Evolutionary conservation across 441 rosid species (phyloP), one percentile per base, ranked within the genome.

Genomic region (Mallotus repandus): DNA sequence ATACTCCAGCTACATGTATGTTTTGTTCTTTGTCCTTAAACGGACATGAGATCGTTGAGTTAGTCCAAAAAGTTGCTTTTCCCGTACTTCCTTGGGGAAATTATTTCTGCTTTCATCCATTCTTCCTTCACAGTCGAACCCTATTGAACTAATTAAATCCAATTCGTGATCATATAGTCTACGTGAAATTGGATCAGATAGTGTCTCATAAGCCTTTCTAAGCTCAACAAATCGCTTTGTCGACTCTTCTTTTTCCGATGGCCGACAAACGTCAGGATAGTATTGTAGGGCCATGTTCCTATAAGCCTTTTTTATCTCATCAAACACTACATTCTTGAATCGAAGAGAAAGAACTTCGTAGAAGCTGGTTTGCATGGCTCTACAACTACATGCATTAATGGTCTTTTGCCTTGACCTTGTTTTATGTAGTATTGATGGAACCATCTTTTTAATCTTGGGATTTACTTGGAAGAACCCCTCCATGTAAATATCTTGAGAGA

Each of bases 211-310:
- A 61, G 88, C 88, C 79, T 78, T 66, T 35, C 74, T 83, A 41
- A 87, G 77, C 82, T 84, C 82, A 6, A 87, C 65, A 29, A 87
- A 87, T 32, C 81, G 71, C 56, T 64, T 76, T 0, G 86, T 84
- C 18, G 80, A 84, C 64, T 85, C 85, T 45, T 85, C 82, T 67
- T 73, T 84, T 14, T 62, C 29, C 0, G 72, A 64, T 1, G 78
- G 73, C 76, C 83, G 75, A 38, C 87, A 85, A n/a, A 80, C 91
- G n/a, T 87, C 89, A 0, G 89, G 89, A 32, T 87, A 87, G 74
- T 74, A 80, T 53, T 41, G 80, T 11, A 78, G 78, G 54, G 79
- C 91, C 91, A 85, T 79, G 66, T 73, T 79, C 69, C 89, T 74
- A 19, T 85, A 87, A 3, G 89, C 89, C 67, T 75, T 82, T 83